These are phyloP conservation scores for Rhodotorula babjevae DNA, from an alignment of 768 basidiomycete species.

Conservation along the genomic window DNA sequence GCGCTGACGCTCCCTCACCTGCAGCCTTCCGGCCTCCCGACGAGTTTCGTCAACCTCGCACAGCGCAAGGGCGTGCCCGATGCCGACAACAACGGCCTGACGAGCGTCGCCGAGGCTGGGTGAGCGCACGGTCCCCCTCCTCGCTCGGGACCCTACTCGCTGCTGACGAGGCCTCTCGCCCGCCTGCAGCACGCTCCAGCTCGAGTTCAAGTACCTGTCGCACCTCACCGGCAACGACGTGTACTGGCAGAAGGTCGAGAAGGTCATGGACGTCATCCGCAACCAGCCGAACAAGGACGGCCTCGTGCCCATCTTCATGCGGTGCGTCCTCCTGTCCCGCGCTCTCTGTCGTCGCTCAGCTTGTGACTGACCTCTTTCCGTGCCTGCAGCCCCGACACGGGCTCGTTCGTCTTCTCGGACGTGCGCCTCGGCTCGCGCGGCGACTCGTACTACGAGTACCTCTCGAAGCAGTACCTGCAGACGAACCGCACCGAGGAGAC, in stretches of 20 bases:
- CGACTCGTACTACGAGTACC: constrained; percentile 80
- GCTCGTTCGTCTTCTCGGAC: constrained; percentile 60
- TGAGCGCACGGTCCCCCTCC: background rate
- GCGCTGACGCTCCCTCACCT: no score
- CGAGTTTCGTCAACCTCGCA: constrained; percentile 72
- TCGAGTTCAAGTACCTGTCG: constrained; percentile 85
- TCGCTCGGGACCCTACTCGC: no score
- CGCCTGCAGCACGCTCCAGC: constrained; percentile 48
- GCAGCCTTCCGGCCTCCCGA: constrained; percentile 65
- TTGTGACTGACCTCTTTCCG: constrained; percentile 1
- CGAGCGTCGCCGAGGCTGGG: constrained; percentile 78
- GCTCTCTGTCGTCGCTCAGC: background rate
- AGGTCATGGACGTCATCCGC: constrained; percentile 68
- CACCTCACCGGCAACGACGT: constrained; percentile 66
- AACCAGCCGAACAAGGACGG: constrained; percentile 62
- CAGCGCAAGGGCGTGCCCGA: constrained; percentile 60
- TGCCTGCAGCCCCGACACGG: constrained; percentile 52
- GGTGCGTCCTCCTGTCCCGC: constrained; percentile 53
- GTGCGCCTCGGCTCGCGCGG: constrained; percentile 87
- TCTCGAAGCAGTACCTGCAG: constrained; percentile 71
- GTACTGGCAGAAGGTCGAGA: constrained; percentile 78
- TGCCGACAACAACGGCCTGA: constrained; percentile 57
- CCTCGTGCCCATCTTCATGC: constrained; percentile 76
- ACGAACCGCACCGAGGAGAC: constrained; percentile 64
- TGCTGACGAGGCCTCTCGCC: no score